Evolutionary conservation across 1,284 basidiomycete species (phyloP).

Genomic region (Malassezia sp.): DNA sequence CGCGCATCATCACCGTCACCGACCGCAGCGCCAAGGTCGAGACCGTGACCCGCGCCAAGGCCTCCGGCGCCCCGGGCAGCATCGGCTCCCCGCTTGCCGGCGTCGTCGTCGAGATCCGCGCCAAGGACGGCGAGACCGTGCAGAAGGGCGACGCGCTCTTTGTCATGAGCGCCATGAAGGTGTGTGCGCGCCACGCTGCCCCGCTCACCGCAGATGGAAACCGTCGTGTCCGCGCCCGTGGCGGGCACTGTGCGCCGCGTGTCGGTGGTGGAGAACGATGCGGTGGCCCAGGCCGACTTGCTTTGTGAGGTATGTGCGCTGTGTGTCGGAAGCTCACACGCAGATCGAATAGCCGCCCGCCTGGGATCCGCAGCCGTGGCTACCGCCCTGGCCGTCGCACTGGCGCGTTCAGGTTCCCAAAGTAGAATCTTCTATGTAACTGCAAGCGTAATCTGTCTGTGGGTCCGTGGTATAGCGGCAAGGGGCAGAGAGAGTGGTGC

Average conservation of each 20-base stretch:
- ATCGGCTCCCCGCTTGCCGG: conserved; percentile 73
- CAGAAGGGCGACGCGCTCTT: conserved; percentile 91
- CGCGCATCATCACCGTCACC: conserved; percentile 56
- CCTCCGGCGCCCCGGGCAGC: conserved; percentile 80
- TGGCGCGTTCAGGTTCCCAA: too few relatives aligned
- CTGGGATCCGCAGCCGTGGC: background rate
- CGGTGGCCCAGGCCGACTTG: conserved; percentile 75
- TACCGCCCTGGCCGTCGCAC: too few relatives aligned
- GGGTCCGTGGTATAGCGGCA: too few relatives aligned
- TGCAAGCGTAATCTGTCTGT: too few relatives aligned
- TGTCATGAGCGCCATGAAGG: conserved; percentile 50
- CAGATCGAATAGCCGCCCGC: background rate
- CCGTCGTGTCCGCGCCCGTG: conserved; percentile 83
- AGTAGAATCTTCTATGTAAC: too few relatives aligned
- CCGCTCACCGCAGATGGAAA: conserved; percentile 58
- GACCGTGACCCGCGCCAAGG: conserved; percentile 84
- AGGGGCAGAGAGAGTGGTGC: too few relatives aligned
- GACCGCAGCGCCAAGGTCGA: conserved; percentile 90
- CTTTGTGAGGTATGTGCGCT: too few relatives aligned
- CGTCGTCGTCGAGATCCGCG: conserved; percentile 92
- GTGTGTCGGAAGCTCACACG: too few relatives aligned
- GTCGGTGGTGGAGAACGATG: conserved; percentile 61
- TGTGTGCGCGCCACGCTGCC: too few relatives aligned
- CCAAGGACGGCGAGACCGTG: conserved; percentile 90
- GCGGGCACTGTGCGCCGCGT: conserved; percentile 89